Percentiles rank a stretch among this genome's conserved stretches.
Conservation (phyloP, 768 basidiomycete genomes). For the Lepiota venenata region DNA sequence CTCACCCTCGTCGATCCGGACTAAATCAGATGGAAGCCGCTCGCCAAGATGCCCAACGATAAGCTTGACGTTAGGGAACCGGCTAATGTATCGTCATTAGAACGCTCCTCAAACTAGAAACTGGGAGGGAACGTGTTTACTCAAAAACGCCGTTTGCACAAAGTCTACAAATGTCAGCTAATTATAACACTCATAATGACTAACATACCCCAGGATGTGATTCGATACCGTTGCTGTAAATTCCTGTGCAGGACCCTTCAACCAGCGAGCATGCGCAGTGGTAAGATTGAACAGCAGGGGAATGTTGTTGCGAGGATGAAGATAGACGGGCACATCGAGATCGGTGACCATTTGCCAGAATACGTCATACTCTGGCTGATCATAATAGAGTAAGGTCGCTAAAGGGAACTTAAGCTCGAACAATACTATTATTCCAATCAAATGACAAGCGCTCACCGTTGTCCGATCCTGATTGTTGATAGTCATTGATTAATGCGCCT, state of each 20-base stretch:
- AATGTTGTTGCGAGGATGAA: conserved; percentile 32
- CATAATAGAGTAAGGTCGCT: conserved; percentile 34
- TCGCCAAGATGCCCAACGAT: conserved; percentile 43
- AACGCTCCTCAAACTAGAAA: background rate
- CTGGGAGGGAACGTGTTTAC: conserved; percentile 21
- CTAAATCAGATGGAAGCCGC: conserved; percentile 37
- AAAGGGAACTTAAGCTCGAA: background rate
- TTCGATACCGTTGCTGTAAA: conserved; percentile 32
- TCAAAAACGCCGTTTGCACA: conserved; percentile 39
- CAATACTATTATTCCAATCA: background rate
- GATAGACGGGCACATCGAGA: conserved; percentile 33
- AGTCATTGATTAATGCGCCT: conserved; percentile 41
- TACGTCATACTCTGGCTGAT: conserved; percentile 32
- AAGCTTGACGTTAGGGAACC: conserved; percentile 36
- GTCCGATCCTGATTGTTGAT: conserved; percentile 38
- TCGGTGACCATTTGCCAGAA: conserved; percentile 35
- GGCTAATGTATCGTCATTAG: conserved; percentile 20
- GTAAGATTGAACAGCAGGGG: conserved; percentile 20
- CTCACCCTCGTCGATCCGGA: conserved; percentile 33
- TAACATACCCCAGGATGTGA: conserved; percentile 31
- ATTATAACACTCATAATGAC: background rate
- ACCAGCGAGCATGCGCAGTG: conserved; percentile 28
- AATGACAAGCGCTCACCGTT: conserved; percentile 22
- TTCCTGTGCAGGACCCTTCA: conserved; percentile 31
- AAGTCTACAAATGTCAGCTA: conserved; percentile 16